Evolutionary conservation across 1,284 basidiomycete genomes (phyloP).

Genomic region (Apiotrichum sp.): DNA sequence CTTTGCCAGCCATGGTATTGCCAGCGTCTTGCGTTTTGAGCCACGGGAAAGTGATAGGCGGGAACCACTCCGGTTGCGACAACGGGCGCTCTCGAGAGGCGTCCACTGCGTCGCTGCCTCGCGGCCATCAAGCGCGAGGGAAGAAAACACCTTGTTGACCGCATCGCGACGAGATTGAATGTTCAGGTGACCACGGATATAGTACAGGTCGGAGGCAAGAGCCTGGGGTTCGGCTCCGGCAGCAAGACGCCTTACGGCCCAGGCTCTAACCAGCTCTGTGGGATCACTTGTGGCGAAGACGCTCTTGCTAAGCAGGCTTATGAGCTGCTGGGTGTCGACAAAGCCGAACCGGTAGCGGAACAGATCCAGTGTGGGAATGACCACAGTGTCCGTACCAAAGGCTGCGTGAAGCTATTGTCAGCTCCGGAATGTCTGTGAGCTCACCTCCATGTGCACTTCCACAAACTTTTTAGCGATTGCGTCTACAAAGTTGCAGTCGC

Average conservation of each 20-base stretch:
- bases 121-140: slow-evolving; percentile 14
- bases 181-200: slow-evolving; percentile 10
- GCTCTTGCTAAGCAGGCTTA: neutral
- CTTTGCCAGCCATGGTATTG: slow-evolving; percentile 20
- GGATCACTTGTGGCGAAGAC: neutral
- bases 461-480: slow-evolving; percentile 25
- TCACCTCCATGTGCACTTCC: slow-evolving; percentile 43
- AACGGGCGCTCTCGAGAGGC: neutral
- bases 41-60: slow-evolving; percentile 5
- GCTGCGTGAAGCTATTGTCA: slow-evolving; percentile 25
- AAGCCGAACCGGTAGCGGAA: slow-evolving; percentile 33
- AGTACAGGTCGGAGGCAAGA: slow-evolving; percentile 13
- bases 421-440: neutral
- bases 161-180: neutral
- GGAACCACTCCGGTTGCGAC: slow-evolving; percentile 11
- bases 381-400: slow-evolving; percentile 2
- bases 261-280: slow-evolving; percentile 2
- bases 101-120: neutral
- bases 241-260: slow-evolving; percentile 24
- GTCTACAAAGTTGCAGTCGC: slow-evolving; percentile 21
- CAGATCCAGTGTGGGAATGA: slow-evolving; percentile 24
- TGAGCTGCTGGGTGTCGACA: slow-evolving; percentile 24
- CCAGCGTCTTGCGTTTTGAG: slow-evolving; percentile 14
- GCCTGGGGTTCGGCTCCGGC: slow-evolving; percentile 13
- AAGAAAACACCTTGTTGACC: slow-evolving; percentile 2